Percentiles rank a stretch among this genome's conserved stretches.
Evolutionary conservation across 2,329 filamentous ascomycete species (phyloP).

Genomic region (Fusarium verticillioides): DNA sequence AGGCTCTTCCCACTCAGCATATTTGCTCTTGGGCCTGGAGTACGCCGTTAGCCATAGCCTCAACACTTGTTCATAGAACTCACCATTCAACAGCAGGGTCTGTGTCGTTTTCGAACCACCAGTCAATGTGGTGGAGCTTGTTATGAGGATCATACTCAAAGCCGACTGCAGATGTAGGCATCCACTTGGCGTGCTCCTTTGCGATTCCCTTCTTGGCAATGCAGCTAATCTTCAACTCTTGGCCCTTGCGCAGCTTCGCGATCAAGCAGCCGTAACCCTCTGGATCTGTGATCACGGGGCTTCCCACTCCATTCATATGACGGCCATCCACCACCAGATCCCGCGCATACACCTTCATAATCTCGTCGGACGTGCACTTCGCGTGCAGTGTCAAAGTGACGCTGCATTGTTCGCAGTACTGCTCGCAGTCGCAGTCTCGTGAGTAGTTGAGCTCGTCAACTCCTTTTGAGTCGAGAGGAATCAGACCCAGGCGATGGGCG

Average conservation of each 20-base stretch:
- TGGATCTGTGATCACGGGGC: conserved; percentile 84
- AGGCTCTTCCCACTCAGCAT: conserved; percentile 82
- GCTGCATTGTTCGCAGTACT: conserved; percentile 92
- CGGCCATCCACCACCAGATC: conserved; percentile 81
- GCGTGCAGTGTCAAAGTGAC: conserved; percentile 87
- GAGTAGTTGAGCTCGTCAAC: conserved; percentile 86
- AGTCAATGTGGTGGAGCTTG: conserved; percentile 88
- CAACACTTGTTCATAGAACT: conserved; percentile 46
- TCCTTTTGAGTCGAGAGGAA: conserved; percentile 87
- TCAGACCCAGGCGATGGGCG: conserved; percentile 88
- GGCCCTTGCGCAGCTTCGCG: conserved; percentile 87
- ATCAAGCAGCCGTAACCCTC: conserved; percentile 86
- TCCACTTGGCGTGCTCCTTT: conserved; percentile 99
- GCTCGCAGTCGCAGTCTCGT: conserved; percentile 95
- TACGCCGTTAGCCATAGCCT: background rate
- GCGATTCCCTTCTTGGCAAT: conserved; percentile 98
- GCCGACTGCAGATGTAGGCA: conserved; percentile 88
- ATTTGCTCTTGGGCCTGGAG: conserved; percentile 81
- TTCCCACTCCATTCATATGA: conserved; percentile 80
- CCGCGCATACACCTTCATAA: conserved; percentile 93
- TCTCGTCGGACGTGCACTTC: conserved; percentile 84
- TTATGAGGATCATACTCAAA: conserved; percentile 99
- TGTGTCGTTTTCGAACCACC: conserved; percentile 86
- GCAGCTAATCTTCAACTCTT: conserved; percentile 90
- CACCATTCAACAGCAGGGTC: conserved; percentile 87